Base-by-base conservation (phyloP, 768 basidiomycete species). In the Brasilioporus rufonigricans region DNA sequence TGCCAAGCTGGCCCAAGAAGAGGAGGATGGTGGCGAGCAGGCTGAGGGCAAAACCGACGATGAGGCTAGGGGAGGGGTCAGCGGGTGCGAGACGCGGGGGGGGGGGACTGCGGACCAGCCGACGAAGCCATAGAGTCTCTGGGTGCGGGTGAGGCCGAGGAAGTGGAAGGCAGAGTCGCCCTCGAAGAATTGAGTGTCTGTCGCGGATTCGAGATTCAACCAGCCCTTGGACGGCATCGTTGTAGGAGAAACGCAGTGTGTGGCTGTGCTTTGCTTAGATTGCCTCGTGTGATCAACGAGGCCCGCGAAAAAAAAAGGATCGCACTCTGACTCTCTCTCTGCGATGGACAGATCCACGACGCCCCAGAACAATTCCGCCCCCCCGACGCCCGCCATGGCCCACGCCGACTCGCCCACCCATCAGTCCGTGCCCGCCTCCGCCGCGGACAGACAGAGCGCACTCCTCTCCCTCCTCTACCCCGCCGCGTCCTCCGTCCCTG, bases 111-210 rank as follows among this genome's bases (percentile, higher is more conserved):
- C 86, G 70, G 67, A 87, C 93, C 93, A 95, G 46, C 79, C 88
- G 49, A 79, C 71, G 65, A 97, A 96, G 12, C 94, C 93, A 72
- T 93, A 94, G 57, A 97, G 72, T 47, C 93, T 74, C 61, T 92
- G 87, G 18, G 80, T 91, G 60, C 86, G 79, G 35, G 92, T 88
- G 50, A 96, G 76, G 3, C 85, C 85, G 12, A 97, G 77, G 55
- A 84, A 85, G 54, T 79, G 80, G 79, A 92, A 96, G 8, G 93
- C 92, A 13, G 92, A 88, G 64, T 93, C 90, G 26, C 91, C 88
- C 73, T 95, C 91, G 57, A 93, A 93, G 73, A 89, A 87, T 58
- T 87, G 85, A 36, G 81, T 86, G 64, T 93, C 90, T n/a, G n/a
- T n/a, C n/a, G n/a, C n/a, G 5, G 86, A 64, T 62, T 92, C 90